phyloP scores from a whole-genome alignment of 1,139 yeast genomes.

The Scheffersomyces titani region DNA sequence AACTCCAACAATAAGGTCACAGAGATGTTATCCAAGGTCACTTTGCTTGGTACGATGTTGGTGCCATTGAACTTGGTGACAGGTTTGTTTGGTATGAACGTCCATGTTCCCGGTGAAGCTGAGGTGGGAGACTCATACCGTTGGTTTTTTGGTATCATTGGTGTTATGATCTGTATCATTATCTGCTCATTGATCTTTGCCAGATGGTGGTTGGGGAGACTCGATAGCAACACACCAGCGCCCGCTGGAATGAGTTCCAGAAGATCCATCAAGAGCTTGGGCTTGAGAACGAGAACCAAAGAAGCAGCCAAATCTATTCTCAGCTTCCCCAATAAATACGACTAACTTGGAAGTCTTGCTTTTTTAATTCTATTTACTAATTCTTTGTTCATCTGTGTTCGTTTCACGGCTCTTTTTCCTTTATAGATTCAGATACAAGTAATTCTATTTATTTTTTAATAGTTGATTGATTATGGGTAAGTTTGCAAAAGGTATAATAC shows the following conservation, averaged over 20 bases:
- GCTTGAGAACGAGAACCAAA: conserved; percentile 36
- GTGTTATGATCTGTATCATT: conserved; percentile 37
- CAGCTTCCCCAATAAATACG: conserved; percentile 44
- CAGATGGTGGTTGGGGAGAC: conserved; percentile 33
- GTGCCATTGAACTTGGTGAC: conserved; percentile 90
- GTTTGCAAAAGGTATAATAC: neutral
- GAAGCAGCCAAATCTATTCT: conserved; percentile 40
- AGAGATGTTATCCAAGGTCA: conserved; percentile 83
- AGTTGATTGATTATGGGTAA: neutral
- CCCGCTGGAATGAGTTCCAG: conserved; percentile 19
- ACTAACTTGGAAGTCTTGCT: conserved; percentile 10
- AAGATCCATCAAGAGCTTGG: conserved; percentile 47
- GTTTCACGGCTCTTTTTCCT: neutral
- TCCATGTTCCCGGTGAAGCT: conserved; percentile 68
- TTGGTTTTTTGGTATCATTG: conserved; percentile 43
- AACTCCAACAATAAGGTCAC: conserved; percentile 83
- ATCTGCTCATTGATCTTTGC: conserved; percentile 31
- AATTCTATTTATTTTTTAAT: too few species aligned
- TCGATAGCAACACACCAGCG: conserved; percentile 12
- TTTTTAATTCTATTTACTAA: neutral
- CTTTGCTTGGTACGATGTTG: conserved; percentile 84
- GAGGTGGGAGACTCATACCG: conserved; percentile 39
- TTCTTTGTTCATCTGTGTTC: neutral
- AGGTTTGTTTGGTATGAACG: conserved; percentile 97
- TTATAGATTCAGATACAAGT: neutral